phyloP scores from a whole-genome alignment of 768 basidiomycete genomes.

The Galerina sulciceps region DNA sequence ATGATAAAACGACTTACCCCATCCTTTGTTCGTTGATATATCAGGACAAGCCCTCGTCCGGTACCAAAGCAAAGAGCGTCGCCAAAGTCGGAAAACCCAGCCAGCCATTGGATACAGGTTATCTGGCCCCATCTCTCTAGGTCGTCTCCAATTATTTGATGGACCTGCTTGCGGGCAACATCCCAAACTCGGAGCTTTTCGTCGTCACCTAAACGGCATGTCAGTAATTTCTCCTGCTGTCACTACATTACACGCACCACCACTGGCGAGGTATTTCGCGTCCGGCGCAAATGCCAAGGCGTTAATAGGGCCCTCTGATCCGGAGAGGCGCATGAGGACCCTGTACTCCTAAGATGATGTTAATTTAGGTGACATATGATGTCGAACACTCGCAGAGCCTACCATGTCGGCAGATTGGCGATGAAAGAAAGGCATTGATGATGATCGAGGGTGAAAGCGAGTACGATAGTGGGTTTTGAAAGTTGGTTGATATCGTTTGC shows the following conservation, averaged over 20 bases:
- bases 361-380: neutral
- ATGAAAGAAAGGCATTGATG: neutral
- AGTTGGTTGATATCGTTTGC: no score
- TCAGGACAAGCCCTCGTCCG: conserved; percentile 1
- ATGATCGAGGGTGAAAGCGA: no score
- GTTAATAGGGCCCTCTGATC: conserved; percentile 5
- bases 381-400: neutral
- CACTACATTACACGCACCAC: neutral
- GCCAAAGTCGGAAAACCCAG: neutral
- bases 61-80: conserved; percentile 6
- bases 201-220: conserved; percentile 1
- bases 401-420: neutral
- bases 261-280: conserved; percentile 6
- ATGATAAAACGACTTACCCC: neutral
- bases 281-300: conserved; percentile 1
- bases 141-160: neutral
- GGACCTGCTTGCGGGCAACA: neutral
- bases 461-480: no score
- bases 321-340: neutral
- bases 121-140: conserved; percentile 11
- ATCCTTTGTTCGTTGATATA: conserved; percentile 4
- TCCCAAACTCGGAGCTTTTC: conserved; percentile 6
- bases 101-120: conserved; percentile 4
- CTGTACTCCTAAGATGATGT: neutral
- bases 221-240: neutral